Conservation (phyloP, 1,284 basidiomycete species). For the Pseudozyma pruni region DNA sequence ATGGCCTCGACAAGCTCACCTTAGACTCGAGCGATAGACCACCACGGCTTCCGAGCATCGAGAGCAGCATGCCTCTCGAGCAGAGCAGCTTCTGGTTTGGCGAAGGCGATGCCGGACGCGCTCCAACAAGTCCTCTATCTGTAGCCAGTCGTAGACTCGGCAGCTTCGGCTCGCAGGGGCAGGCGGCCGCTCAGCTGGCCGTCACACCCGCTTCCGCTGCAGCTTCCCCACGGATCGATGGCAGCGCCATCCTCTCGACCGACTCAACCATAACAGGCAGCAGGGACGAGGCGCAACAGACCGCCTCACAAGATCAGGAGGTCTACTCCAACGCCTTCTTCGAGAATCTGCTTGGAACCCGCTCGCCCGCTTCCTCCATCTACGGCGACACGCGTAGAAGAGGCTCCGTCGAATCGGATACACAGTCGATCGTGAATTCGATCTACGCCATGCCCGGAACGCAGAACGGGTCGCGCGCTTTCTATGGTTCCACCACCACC, state of each 20-base stretch:
- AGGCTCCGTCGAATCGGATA: conserved; percentile 58
- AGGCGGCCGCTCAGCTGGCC: conserved; percentile 25
- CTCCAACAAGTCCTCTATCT: conserved; percentile 35
- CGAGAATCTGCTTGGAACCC: conserved; percentile 31
- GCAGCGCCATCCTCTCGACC: background rate
- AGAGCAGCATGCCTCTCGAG: conserved; percentile 30
- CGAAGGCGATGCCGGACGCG: conserved; percentile 12
- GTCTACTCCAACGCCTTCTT: conserved; percentile 47
- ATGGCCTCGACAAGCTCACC: conserved; percentile 16
- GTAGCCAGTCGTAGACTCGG: conserved; percentile 27
- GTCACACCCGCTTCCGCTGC: conserved; percentile 17
- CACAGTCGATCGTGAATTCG: conserved; percentile 55
- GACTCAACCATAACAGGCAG: conserved; percentile 5
- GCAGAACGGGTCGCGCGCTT: conserved; percentile 39
- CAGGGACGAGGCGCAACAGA: conserved; percentile 21
- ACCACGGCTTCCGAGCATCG: conserved; percentile 51
- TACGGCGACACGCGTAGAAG: conserved; percentile 49
- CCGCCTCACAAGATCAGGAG: conserved; percentile 35
- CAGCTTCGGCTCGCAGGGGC: conserved; percentile 42
- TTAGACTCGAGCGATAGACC: conserved; percentile 27
- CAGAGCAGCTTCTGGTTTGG: conserved; percentile 44
- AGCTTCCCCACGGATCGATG: conserved; percentile 31
- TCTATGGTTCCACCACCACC: conserved; percentile 41
- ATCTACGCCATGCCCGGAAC: conserved; percentile 50
- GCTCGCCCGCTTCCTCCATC: conserved; percentile 55